These are phyloP conservation scores for Vigna nakashimae DNA, from an alignment of 306 rosid species.

Conservation along the genomic window DNA sequence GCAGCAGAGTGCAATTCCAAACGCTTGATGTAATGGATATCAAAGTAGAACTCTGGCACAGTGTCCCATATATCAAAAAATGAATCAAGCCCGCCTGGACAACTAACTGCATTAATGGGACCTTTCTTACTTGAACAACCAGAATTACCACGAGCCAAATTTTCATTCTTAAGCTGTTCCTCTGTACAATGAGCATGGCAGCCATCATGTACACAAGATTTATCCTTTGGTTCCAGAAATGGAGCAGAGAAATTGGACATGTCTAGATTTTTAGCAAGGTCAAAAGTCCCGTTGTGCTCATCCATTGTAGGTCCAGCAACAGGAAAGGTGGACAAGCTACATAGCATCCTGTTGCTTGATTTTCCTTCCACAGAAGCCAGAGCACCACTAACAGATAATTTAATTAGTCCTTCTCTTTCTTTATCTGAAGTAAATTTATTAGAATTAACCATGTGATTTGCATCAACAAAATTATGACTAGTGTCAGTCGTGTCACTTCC, in stretches of 20 bases:
- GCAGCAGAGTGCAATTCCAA: conserved; percentile 68
- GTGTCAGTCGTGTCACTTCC: conserved; percentile 62
- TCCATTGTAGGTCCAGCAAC: conserved; percentile 45
- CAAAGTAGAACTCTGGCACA: conserved; percentile 76
- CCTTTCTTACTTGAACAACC: conserved; percentile 60
- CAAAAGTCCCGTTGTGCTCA: conserved; percentile 47
- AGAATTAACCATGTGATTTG: conserved; percentile 46
- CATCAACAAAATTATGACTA: conserved; percentile 53
- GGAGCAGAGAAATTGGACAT: conserved; percentile 36
- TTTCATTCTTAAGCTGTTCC: conserved; percentile 47
- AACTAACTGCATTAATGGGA: conserved; percentile 72
- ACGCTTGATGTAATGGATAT: conserved; percentile 77
- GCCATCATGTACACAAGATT: conserved; percentile 37
- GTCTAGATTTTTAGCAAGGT: conserved; percentile 46
- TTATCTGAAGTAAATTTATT: conserved; percentile 47
- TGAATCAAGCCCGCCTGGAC: conserved; percentile 82
- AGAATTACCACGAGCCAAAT: conserved; percentile 47
- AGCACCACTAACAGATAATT: conserved; percentile 45
- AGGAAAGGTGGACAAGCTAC: conserved; percentile 50
- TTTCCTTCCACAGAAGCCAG: conserved; percentile 55
- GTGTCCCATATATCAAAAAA: conserved; percentile 88
- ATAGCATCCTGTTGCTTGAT: conserved; percentile 41
- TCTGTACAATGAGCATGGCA: conserved; percentile 45
- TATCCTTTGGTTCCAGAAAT: conserved; percentile 51
- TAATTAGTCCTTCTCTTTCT: conserved; percentile 46